Conservation (phyloP, 1,284 basidiomycete species). For the Malassezia sympodialis region DNA sequence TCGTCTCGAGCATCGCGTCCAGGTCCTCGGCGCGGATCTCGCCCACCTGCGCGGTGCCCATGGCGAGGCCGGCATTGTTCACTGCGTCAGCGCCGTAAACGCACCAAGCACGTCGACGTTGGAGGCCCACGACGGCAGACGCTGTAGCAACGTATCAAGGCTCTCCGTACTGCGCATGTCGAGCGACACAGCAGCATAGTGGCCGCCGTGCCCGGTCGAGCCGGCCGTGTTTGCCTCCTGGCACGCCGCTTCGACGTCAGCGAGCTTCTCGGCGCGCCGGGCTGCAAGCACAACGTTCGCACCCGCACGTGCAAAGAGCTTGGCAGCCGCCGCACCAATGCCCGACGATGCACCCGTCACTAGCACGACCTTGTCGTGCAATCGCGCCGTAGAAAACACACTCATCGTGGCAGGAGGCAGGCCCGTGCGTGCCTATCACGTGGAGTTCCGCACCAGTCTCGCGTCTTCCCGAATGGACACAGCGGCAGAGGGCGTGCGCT, state of each 20-base stretch:
- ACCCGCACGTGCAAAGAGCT: constrained; percentile 45
- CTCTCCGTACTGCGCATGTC: constrained; percentile 32
- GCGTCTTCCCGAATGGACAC: neutral
- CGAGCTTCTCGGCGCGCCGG: constrained; percentile 47
- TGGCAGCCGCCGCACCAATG: constrained; percentile 55
- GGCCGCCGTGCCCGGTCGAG: constrained; percentile 54
- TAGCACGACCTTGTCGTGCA: constrained; percentile 73
- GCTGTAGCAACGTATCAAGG: constrained; percentile 23
- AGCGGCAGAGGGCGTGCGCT: constrained; percentile 8
- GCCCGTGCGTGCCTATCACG: neutral
- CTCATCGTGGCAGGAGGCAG: constrained; percentile 19
- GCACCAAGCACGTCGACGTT: constrained; percentile 32
- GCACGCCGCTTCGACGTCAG: constrained; percentile 52
- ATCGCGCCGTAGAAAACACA: constrained; percentile 28
- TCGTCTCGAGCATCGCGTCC: constrained; percentile 75
- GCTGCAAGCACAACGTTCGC: constrained; percentile 51
- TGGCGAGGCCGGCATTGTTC: constrained; percentile 59
- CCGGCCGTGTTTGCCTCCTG: constrained; percentile 61
- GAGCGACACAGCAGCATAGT: constrained; percentile 31
- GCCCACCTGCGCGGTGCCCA: constrained; percentile 69
- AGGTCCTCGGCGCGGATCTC: constrained; percentile 65
- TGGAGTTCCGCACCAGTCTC: neutral
- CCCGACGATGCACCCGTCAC: constrained; percentile 75
- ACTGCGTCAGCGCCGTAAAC: constrained; percentile 15
- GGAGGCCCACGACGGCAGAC: constrained; percentile 39